Percentiles rank a stretch among this genome's conserved stretches.
Conservation (phyloP, 352 stramenopile species). For the Globisporangium cystogenes region DNA sequence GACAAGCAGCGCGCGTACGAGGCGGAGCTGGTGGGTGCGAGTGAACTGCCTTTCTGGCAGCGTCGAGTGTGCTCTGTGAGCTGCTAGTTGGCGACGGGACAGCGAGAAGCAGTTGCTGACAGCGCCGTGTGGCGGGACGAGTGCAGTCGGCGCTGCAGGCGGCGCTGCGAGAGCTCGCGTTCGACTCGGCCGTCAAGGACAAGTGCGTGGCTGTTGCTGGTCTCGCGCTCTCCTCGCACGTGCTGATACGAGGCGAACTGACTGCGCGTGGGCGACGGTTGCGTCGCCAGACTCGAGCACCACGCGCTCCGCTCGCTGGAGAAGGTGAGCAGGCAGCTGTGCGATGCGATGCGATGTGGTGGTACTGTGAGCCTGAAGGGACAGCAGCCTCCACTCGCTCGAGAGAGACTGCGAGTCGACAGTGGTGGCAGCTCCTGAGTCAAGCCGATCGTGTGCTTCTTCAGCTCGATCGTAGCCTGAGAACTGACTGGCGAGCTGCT, state of each 20-base stretch:
- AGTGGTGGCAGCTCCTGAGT: too few species aligned
- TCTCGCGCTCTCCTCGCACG: too few species aligned
- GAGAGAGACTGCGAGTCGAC: too few species aligned
- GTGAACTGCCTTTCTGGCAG: too few species aligned
- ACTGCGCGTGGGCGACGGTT: not conserved
- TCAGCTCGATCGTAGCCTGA: too few species aligned
- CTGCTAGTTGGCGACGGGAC: too few species aligned
- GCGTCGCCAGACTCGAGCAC: slow-evolving; percentile 23
- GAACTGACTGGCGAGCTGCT: not conserved
- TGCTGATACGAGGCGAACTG: not conserved
- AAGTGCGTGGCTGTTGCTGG: too few species aligned
- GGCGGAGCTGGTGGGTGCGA: slow-evolving; percentile 22
- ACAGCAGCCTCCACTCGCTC: too few species aligned
- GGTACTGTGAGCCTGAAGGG: too few species aligned
- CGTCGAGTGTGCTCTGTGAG: too few species aligned
- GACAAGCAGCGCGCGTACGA: slow-evolving; percentile 25
- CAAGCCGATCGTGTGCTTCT: too few species aligned
- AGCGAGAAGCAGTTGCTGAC: not conserved
- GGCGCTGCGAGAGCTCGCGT: slow-evolving; percentile 17
- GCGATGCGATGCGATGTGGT: too few species aligned
- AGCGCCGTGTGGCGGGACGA: not conserved
- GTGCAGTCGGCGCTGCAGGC: slow-evolving; percentile 15
- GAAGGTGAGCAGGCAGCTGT: slow-evolving; percentile 12
- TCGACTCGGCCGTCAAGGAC: slow-evolving; percentile 10
- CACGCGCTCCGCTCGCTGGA: slow-evolving; percentile 22